phyloP scores from a whole-genome alignment of 208 protist genomes.

The Jaenimonas drosophilae region DNA sequence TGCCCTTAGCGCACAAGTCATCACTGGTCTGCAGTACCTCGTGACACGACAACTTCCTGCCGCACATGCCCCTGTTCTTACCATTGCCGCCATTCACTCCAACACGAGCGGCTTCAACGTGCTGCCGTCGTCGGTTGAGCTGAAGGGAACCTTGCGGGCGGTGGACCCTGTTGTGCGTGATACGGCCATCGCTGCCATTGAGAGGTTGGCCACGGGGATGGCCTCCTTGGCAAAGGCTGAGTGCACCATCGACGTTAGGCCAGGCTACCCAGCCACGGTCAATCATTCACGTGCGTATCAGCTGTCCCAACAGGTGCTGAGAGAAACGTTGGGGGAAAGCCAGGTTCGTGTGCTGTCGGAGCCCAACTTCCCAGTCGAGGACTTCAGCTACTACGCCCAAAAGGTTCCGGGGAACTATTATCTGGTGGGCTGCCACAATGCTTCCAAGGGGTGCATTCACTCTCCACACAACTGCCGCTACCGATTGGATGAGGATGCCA shows the following conservation, averaged over 20 bases:
- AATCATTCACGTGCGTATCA: conserved; percentile 25
- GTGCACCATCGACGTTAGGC: conserved; percentile 16
- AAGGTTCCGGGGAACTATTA: conserved; percentile 26
- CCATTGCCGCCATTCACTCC: conserved; percentile 21
- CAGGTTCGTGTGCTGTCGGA: conserved; percentile 13
- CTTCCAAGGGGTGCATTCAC: conserved; percentile 7
- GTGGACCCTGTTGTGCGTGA: conserved; percentile 16
- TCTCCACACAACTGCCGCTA: conserved; percentile 38
- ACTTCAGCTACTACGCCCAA: conserved; percentile 31
- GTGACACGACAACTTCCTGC: conserved; percentile 29
- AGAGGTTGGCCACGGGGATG: conserved; percentile 20
- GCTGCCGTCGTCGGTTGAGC: conserved; percentile 26
- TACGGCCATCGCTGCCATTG: conserved; percentile 10
- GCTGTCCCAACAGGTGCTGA: conserved; percentile 17
- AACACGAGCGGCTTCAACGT: conserved; percentile 44
- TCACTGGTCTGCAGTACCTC: conserved; percentile 35
- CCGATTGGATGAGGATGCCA: conserved; percentile 34
- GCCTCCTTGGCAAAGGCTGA: conserved; percentile 13
- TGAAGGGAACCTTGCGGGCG: conserved; percentile 40
- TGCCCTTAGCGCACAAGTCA: conserved; percentile 20
- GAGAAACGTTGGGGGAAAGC: conserved; percentile 13
- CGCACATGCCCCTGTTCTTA: conserved; percentile 30
- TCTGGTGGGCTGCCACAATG: conserved; percentile 29
- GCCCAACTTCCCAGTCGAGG: conserved; percentile 21
- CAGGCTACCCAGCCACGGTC: conserved; percentile 26